Evolutionary conservation across 2,329 filamentous ascomycete genomes (phyloP).

Genomic region (Pseudogymnoascus sp.): DNA sequence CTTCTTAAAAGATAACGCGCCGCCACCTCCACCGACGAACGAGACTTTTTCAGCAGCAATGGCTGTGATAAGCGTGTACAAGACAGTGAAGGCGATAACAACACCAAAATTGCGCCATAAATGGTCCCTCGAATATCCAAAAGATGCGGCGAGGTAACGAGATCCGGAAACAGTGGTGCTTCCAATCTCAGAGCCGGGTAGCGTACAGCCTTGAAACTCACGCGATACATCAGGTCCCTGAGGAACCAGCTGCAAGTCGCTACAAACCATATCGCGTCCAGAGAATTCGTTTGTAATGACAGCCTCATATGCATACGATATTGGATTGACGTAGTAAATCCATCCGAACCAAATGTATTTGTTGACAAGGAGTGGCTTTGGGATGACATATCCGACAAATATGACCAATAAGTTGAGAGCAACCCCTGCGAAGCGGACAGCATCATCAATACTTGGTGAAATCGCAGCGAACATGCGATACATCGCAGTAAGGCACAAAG

Average conservation of each 20-base stretch:
- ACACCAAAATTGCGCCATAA: slow-evolving; percentile 58
- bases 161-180: slow-evolving; percentile 44
- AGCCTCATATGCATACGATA: slow-evolving; percentile 63
- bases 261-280: slow-evolving; percentile 44
- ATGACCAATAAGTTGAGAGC: slow-evolving; percentile 46
- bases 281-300: slow-evolving; percentile 67
- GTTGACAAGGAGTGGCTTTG: slow-evolving; percentile 33
- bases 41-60: slow-evolving; percentile 62
- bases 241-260: slow-evolving; percentile 43
- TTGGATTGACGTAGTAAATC: slow-evolving; percentile 59
- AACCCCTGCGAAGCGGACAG: slow-evolving; percentile 50
- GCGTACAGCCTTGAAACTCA: slow-evolving; percentile 53
- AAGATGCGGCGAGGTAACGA: slow-evolving; percentile 47
- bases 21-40: slow-evolving; percentile 56
- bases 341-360: slow-evolving; percentile 39
- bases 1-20: slow-evolving; percentile 65
- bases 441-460: slow-evolving; percentile 50
- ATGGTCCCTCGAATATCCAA: slow-evolving; percentile 49
- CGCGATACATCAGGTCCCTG: neutral
- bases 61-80: slow-evolving; percentile 53
- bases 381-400: slow-evolving; percentile 59
- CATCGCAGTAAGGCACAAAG: slow-evolving; percentile 52
- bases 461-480: slow-evolving; percentile 50
- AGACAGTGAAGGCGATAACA: slow-evolving; percentile 54
- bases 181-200: slow-evolving; percentile 50